A percentile compares a stretch with the other conserved stretches of the same genome.
phyloP scores from a whole-genome alignment of 1,284 basidiomycete genomes.

The Fistulina hepatica region DNA sequence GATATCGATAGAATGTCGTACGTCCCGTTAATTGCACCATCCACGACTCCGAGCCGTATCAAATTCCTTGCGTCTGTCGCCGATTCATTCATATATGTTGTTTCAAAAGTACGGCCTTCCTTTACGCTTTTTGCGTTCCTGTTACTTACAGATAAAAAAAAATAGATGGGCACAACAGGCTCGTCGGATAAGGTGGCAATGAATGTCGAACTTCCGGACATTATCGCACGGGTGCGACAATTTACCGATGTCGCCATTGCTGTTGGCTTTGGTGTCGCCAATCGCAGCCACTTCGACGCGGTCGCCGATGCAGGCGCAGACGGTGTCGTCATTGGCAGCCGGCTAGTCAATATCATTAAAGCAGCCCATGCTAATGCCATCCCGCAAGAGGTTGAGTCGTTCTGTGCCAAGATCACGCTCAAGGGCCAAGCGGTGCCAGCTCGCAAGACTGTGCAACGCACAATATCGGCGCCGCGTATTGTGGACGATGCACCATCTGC shows the following conservation, averaged over 20 bases:
- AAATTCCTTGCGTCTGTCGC: slow-evolving; percentile 88
- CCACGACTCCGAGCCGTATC: slow-evolving; percentile 80
- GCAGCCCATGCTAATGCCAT: slow-evolving; percentile 42
- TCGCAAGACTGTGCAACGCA: slow-evolving; percentile 17
- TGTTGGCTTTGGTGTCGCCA: slow-evolving; percentile 95
- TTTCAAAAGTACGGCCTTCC: slow-evolving; percentile 59
- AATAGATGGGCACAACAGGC: slow-evolving; percentile 94
- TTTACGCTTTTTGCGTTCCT: no score
- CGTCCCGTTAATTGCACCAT: slow-evolving; percentile 92
- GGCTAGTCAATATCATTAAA: slow-evolving; percentile 75
- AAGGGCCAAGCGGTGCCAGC: slow-evolving; percentile 37
- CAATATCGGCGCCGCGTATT: slow-evolving; percentile 18
- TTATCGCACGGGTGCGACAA: slow-evolving; percentile 63
- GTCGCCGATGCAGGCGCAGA: slow-evolving; percentile 84
- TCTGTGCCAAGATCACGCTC: slow-evolving; percentile 60
- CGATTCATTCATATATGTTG: slow-evolving; percentile 96
- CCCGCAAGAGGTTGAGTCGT: slow-evolving; percentile 57
- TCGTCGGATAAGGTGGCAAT: slow-evolving; percentile 69
- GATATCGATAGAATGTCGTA: slow-evolving; percentile 70
- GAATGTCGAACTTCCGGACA: slow-evolving; percentile 69
- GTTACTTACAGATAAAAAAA: slow-evolving; percentile 3
- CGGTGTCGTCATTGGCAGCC: slow-evolving; percentile 90
- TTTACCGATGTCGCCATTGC: slow-evolving; percentile 77
- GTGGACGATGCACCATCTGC: slow-evolving; percentile 23
- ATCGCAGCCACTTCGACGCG: slow-evolving; percentile 82